Conservation (phyloP, 495 filamentous ascomycete species). For the Talaromyces thailandensis region DNA sequence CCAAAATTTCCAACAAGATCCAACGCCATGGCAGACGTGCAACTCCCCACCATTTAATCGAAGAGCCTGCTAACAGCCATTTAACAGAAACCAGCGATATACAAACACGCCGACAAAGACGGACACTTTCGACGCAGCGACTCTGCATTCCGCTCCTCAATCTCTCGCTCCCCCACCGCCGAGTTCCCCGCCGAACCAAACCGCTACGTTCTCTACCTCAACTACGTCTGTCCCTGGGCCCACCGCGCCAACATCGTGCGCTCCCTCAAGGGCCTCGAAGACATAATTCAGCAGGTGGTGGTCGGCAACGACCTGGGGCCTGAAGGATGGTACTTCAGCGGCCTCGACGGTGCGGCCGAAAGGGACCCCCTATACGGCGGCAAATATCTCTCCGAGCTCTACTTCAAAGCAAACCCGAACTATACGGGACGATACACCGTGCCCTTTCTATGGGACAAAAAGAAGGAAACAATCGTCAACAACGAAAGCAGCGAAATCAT, state of each 20-base stretch:
- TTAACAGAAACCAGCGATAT: not conserved
- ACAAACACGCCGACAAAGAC: constrained; percentile 29
- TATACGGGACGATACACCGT: not conserved
- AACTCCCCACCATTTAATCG: not conserved
- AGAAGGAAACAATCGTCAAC: constrained; percentile 62
- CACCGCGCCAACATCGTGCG: not conserved
- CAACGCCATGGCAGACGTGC: not conserved
- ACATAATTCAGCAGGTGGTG: not conserved
- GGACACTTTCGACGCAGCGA: constrained; percentile 42
- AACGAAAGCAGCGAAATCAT: constrained; percentile 85
- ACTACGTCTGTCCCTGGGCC: constrained; percentile 10
- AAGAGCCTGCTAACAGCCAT: not conserved
- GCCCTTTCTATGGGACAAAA: constrained; percentile 51
- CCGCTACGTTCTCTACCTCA: constrained; percentile 74
- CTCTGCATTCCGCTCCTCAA: constrained; percentile 35
- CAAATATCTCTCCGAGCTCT: not conserved
- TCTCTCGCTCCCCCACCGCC: constrained; percentile 44
- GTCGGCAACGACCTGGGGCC: not conserved
- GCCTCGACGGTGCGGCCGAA: not conserved
- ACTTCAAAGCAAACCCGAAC: not conserved
- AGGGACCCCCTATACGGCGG: not conserved
- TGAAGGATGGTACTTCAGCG: not conserved
- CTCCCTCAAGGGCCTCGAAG: not conserved
- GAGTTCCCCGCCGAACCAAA: constrained; percentile 64
- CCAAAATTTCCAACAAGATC: not conserved